These are phyloP conservation scores for Fusarium domesticum DNA, from an alignment of 2,329 filamentous ascomycete genomes.

Conservation along the genomic window DNA sequence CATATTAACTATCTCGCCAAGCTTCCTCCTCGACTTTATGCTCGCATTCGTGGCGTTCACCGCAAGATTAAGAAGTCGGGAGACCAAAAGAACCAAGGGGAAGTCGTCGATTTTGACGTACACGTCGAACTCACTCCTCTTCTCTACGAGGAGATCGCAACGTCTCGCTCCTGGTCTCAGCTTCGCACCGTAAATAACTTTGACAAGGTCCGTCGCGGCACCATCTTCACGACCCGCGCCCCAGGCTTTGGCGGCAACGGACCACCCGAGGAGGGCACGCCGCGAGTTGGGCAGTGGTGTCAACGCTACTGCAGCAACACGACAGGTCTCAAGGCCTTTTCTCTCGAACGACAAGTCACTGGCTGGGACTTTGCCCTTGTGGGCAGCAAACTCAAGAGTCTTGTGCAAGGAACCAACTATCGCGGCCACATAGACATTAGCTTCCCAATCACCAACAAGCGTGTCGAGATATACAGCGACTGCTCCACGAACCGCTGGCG, in stretches of 20 bases:
- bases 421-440: conserved; percentile 56
- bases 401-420: conserved; percentile 66
- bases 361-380: conserved; percentile 60
- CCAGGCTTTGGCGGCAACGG: conserved; percentile 39
- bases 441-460: conserved; percentile 56
- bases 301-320: conserved; percentile 61
- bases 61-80: conserved; percentile 42
- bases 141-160: conserved; percentile 47
- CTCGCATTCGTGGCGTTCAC: conserved; percentile 55
- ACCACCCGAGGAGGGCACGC: conserved; percentile 31
- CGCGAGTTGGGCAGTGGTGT: conserved; percentile 58
- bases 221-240: conserved; percentile 51
- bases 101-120: conserved; percentile 58
- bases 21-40: conserved; percentile 51
- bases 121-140: conserved; percentile 57
- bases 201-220: conserved; percentile 64
- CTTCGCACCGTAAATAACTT: conserved; percentile 55
- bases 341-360: conserved; percentile 49
- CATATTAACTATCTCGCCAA: conserved; percentile 44
- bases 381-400: conserved; percentile 47
- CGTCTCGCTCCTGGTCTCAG: conserved; percentile 40
- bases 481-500: conserved; percentile 64
- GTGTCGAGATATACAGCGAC: conserved; percentile 62
- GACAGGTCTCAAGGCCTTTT: conserved; percentile 56
- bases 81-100: conserved; percentile 45